These are phyloP conservation scores for Euphrasia arctica DNA, from an alignment of 305 asterid species.

Conservation along the genomic window DNA sequence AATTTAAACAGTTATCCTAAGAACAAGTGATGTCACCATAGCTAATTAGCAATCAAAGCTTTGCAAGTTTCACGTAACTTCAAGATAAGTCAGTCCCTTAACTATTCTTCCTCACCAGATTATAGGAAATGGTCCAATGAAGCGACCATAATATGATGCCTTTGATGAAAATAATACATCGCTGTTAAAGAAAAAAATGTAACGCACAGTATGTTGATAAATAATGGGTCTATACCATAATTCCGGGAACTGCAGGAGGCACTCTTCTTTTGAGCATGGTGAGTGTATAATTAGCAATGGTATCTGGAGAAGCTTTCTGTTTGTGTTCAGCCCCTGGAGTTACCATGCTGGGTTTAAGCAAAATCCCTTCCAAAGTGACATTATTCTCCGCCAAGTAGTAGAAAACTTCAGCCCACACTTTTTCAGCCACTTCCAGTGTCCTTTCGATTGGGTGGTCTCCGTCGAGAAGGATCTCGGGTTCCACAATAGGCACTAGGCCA, in stretches of 20 bases:
- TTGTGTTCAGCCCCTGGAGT: constrained; percentile 97
- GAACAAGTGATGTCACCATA: too few relatives aligned
- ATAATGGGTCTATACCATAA: constrained; percentile 54
- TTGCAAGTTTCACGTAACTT: background rate
- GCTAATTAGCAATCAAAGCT: too few relatives aligned
- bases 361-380: constrained; percentile 74
- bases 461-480: constrained; percentile 92
- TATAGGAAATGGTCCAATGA: constrained; percentile 1
- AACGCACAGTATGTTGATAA: background rate
- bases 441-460: constrained; percentile 92
- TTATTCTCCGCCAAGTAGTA: constrained; percentile 85
- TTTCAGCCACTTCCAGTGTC: constrained; percentile 88
- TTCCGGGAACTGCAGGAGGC: constrained; percentile 90
- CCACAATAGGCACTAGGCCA: constrained; percentile 92
- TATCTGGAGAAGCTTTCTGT: constrained; percentile 78
- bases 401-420: constrained; percentile 91
- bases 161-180: background rate
- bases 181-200: background rate
- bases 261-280: constrained; percentile 81
- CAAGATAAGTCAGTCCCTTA: background rate
- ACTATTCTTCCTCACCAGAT: background rate
- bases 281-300: constrained; percentile 76
- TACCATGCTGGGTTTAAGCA: constrained; percentile 95
- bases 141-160: constrained; percentile 1
- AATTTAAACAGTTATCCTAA: background rate